Evolutionary conservation across 768 basidiomycete genomes (phyloP).

Genomic region (Brasilioporus rufonigricans): DNA sequence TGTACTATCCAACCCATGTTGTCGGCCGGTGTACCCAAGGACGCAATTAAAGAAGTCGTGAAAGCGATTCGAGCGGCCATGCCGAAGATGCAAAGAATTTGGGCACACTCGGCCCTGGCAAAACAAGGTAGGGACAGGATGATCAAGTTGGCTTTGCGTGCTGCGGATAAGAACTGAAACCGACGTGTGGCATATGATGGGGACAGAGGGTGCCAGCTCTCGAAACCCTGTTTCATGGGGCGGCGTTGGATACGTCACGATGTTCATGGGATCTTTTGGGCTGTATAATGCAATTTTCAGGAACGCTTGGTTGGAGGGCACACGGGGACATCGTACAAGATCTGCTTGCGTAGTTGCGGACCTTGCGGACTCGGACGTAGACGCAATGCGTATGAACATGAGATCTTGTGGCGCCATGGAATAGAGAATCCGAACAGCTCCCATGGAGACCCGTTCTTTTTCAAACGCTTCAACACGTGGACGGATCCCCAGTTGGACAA

Average conservation of each 20-base stretch:
- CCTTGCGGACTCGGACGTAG: background rate
- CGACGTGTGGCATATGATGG: background rate
- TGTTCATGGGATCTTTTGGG: background rate
- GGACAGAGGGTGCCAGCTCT: too few species aligned
- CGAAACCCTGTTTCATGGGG: too few species aligned
- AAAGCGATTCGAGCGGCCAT: background rate
- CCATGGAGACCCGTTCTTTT: background rate
- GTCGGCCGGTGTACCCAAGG: background rate
- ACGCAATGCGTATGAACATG: background rate
- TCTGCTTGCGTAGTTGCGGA: background rate
- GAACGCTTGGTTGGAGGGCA: background rate
- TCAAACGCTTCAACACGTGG: background rate
- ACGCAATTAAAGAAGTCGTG: background rate
- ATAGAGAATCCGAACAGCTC: background rate
- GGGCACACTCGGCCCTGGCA: background rate
- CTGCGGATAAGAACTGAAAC: background rate
- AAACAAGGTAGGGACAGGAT: background rate
- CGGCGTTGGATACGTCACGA: background rate
- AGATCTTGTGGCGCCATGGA: background rate
- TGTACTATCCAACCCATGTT: background rate
- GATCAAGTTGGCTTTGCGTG: background rate
- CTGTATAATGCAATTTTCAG: background rate
- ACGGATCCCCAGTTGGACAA: background rate
- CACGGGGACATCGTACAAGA: background rate
- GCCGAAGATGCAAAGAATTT: constrained; percentile 2